Evolutionary conservation across 2,329 filamentous ascomycete genomes (phyloP).

Genomic region (Xylariales sp.): DNA sequence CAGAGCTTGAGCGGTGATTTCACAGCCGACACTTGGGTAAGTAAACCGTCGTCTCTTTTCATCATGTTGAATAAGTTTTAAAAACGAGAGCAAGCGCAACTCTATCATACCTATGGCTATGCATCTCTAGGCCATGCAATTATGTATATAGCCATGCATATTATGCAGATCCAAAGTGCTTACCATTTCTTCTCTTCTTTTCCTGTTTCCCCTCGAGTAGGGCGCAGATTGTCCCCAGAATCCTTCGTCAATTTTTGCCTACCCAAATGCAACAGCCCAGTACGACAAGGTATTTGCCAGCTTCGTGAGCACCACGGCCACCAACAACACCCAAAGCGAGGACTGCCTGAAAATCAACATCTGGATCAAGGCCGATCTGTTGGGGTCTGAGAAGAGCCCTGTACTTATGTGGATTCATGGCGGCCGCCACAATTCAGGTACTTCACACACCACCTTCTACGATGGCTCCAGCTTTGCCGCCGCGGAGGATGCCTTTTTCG

Average conservation of each 20-base stretch:
- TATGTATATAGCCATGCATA: too few species aligned
- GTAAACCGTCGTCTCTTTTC: too few species aligned
- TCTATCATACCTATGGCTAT: too few species aligned
- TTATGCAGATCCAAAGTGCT: too few species aligned
- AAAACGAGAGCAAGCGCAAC: too few species aligned
- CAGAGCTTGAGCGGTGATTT: constrained; percentile 1
- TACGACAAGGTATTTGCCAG: constrained; percentile 1
- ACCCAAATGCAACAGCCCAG: constrained; percentile 4
- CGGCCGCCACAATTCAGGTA: constrained; percentile 11
- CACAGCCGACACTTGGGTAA: constrained; percentile 2
- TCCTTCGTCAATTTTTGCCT: constrained; percentile 1
- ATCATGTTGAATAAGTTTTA: too few species aligned
- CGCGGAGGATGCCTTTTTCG: constrained; percentile 16
- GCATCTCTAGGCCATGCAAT: too few species aligned
- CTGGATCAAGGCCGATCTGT: constrained; percentile 10
- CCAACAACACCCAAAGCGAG: constrained; percentile 9
- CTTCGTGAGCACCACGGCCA: constrained; percentile 3
- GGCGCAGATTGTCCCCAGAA: constrained; percentile 6
- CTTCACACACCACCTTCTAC: constrained; percentile 14
- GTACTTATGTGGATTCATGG: constrained; percentile 13
- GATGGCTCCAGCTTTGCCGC: constrained; percentile 15
- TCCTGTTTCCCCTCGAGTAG: too few species aligned
- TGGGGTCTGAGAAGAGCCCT: constrained; percentile 11
- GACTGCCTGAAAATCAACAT: constrained; percentile 18
- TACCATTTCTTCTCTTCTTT: too few species aligned